Evolutionary conservation across 345 rosid species (phyloP), one percentile per base, ranked within the genome.

Genomic region (Corchorus olitorius): DNA sequence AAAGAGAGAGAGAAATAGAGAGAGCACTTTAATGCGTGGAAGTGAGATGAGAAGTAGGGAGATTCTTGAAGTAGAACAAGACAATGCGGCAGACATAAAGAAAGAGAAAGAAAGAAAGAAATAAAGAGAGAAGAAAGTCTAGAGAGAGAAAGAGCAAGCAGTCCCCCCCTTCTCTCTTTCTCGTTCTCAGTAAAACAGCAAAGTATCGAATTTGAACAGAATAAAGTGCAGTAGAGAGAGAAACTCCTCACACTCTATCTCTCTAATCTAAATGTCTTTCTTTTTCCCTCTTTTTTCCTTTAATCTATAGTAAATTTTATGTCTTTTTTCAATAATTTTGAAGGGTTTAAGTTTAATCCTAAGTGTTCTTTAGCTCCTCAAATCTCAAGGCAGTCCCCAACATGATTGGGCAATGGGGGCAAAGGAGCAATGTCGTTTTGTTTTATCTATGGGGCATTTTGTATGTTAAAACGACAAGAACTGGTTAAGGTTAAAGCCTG

Each of bases 51-150:
- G 86, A 52, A 87, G 92, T 88, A 50, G 86, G 81, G 87, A 84
- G 88, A 89, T 91, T 89, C 92, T 85, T 89, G 87, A 85, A 89
- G 86, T 77, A 87, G 85, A 87, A 84, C 86, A 83, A 90, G 95
- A 89, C 92, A 92, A 89, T 89, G 96, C 71, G 82, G 91, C 80
- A 87, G 89, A 84, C 85, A 83, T 75, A 50, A 75, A 65, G 43
- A 67, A 56, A 78, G 67, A 77, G 75, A 70, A 67, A 65, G 80
- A 80, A 76, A 65, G 80, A 80, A 76, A 79, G 80, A 80, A 76
- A 65, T 79, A 80, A 76, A 79, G 63, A 71, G 54, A 63, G 71
- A 82, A 19, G 43, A 79, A 48, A 80, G 79, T 68, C 76, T 16
- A 75, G 77, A 76, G 83, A 72, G 81, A 75, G 83, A 80, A 78